Evolutionary conservation across 2,329 filamentous ascomycete species (phyloP).

Genomic region (Xylariales sp.): DNA sequence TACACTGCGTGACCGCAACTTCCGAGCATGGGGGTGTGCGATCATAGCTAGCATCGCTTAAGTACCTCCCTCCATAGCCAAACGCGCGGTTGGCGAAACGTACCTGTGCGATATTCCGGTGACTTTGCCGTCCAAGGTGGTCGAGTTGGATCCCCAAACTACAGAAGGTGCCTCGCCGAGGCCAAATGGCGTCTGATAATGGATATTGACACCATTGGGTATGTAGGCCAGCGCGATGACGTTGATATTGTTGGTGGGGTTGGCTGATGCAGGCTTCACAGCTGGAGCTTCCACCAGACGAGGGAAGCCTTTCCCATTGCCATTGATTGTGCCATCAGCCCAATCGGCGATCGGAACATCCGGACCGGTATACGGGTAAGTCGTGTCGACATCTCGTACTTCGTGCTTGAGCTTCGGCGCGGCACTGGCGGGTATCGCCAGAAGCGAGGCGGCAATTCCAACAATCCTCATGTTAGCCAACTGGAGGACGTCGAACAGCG

Average conservation of each 20-base stretch:
- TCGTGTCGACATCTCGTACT: constrained; percentile 5
- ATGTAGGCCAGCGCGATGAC: constrained; percentile 5
- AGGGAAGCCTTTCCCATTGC: constrained; percentile 6
- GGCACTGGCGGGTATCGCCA: background rate
- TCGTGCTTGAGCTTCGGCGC: background rate
- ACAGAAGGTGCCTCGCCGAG: constrained; percentile 1
- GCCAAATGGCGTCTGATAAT: constrained; percentile 3
- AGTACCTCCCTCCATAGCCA: background rate
- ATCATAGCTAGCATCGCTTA: constrained; percentile 1
- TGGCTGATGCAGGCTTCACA: background rate
- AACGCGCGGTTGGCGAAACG: background rate
- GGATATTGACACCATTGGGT: constrained; percentile 3
- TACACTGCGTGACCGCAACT: constrained; percentile 3
- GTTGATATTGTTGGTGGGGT: constrained; percentile 6
- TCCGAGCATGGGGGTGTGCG: constrained; percentile 3
- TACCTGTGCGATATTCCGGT: background rate
- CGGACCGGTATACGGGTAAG: constrained; percentile 1
- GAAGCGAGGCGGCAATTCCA: background rate
- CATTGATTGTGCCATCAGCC: constrained; percentile 2
- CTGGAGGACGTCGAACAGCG: no score
- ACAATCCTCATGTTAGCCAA: no score
- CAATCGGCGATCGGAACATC: constrained; percentile 3
- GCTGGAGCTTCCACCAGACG: constrained; percentile 5
- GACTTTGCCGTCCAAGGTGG: background rate
- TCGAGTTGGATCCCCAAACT: background rate